These are phyloP conservation scores for Neonothopanus nambi DNA, from an alignment of 1,284 basidiomycete genomes.

Conservation along the genomic window DNA sequence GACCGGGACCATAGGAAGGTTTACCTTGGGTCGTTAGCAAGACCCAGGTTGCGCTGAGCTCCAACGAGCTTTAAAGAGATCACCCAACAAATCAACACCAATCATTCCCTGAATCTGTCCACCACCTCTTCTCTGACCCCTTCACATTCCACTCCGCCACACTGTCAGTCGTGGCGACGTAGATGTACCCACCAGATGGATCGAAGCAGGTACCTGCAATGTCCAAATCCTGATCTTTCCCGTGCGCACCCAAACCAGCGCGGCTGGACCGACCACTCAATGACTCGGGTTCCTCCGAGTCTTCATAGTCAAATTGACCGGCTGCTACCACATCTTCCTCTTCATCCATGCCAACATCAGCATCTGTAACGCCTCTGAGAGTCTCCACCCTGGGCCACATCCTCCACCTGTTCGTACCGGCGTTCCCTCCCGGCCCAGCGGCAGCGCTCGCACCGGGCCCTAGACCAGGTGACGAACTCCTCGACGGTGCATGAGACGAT, in stretches of 20 bases:
- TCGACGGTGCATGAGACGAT: constrained; percentile 28
- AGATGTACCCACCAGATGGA: constrained; percentile 63
- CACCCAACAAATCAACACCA: constrained; percentile 10
- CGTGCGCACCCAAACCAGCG: constrained; percentile 14
- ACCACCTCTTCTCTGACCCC: constrained; percentile 65
- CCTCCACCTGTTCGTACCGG: constrained; percentile 11
- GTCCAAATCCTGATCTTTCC: constrained; percentile 49
- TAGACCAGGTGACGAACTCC: constrained; percentile 19
- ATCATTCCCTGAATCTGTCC: constrained; percentile 32
- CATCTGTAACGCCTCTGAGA: not conserved
- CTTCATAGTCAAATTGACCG: constrained; percentile 6
- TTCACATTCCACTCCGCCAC: constrained; percentile 66
- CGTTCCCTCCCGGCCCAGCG: not conserved
- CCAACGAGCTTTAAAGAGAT: too few relatives aligned
- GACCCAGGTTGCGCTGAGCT: too few relatives aligned
- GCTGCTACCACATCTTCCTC: constrained; percentile 9
- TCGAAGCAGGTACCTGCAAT: constrained; percentile 77
- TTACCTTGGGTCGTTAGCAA: too few relatives aligned
- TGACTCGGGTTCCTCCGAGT: constrained; percentile 16
- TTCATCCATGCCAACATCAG: not conserved
- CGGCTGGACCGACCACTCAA: constrained; percentile 15
- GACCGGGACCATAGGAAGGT: too few relatives aligned
- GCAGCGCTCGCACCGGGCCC: not conserved
- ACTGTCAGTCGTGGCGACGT: constrained; percentile 63
- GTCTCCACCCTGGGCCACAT: constrained; percentile 1